Evolutionary conservation across 2,329 filamentous ascomycete genomes (phyloP), one percentile per base, ranked within the genome.

Genomic region (Parafenestella ontariensis): DNA sequence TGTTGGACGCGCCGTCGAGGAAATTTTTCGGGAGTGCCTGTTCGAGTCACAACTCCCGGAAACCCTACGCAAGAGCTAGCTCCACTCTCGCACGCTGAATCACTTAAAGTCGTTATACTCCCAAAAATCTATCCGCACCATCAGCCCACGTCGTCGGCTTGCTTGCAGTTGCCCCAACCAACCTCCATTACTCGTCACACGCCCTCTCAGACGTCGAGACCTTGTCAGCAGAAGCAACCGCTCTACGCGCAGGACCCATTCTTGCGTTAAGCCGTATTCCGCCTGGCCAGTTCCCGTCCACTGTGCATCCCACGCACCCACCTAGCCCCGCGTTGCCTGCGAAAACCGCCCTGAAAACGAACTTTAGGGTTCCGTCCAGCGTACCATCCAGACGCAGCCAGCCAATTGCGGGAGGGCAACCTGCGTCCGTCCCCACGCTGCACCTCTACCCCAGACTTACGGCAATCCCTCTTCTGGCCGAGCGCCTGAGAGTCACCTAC

Each of bases 381-480:
- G 56, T 53, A 46, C 56, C 47, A 61, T 61, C 58, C 59, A 50
- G 48, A 55, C 48, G 40, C 43, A 48, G 21, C 62, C 50, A 54
- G 55, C 71, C 71, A 74, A 75, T 73, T 64, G 58, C 56, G 49
- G 46, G 58, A 54, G 36, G 46, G 39, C 46, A 42, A 40, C 57
- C 42, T 55, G 56, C 56, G 54, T 61, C 44, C 42, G 41, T 60
- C 69, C 62, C 68, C 65, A 69, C 70, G 68, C 64, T 63, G 66
- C 62, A 69, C 56, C 55, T 58, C 55, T 67, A 67, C 66, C 67
- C 68, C 64, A 69, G 64, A 70, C 60, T 64, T 44, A 49, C 60
- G 42, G 34, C 58, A 57, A 37, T 62, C 46, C 42, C 49, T 54
- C 49, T 47, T 58, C 45, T 42, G 39, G 13, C 50, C 56, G 51